A percentile compares a stretch with the other conserved stretches of the same genome.
Evolutionary conservation across 768 basidiomycete species (phyloP).

Genomic region (Lentinula boryana): DNA sequence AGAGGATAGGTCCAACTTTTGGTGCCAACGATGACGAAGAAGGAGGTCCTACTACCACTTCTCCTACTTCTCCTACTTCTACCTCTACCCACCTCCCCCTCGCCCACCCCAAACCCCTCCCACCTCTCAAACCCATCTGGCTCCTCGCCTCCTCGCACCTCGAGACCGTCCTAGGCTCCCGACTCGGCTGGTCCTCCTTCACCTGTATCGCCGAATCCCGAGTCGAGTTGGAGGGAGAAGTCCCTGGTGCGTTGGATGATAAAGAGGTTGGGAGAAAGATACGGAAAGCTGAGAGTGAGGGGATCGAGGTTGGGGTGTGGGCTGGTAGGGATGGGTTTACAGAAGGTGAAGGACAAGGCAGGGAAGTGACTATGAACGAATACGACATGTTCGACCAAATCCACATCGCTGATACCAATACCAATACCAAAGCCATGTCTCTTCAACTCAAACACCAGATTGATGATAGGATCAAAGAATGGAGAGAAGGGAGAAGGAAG

Average conservation of each 20-base stretch:
- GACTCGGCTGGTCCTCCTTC: background rate
- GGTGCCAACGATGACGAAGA: too few relatives aligned
- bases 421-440: background rate
- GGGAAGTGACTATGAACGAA: background rate
- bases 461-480: background rate
- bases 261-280: background rate
- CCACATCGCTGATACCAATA: background rate
- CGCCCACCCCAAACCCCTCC: background rate
- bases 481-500: background rate
- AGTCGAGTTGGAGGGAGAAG: background rate
- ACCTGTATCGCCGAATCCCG: conserved; percentile 3
- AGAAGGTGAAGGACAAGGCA: background rate
- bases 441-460: background rate
- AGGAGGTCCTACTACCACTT: background rate
- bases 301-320: background rate
- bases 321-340: background rate
- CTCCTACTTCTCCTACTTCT: too few relatives aligned
- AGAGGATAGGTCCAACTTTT: background rate
- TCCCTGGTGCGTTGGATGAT: background rate
- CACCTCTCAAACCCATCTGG: background rate
- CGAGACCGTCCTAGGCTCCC: background rate
- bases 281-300: background rate
- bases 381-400: background rate
- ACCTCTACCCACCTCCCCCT: background rate
- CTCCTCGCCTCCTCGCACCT: background rate